A percentile compares a stretch with the other conserved stretches of the same genome.
Evolutionary conservation across 164 flowering plant genomes (phyloP).

Genomic region (Kalanchoe fedtschenkoi): DNA sequence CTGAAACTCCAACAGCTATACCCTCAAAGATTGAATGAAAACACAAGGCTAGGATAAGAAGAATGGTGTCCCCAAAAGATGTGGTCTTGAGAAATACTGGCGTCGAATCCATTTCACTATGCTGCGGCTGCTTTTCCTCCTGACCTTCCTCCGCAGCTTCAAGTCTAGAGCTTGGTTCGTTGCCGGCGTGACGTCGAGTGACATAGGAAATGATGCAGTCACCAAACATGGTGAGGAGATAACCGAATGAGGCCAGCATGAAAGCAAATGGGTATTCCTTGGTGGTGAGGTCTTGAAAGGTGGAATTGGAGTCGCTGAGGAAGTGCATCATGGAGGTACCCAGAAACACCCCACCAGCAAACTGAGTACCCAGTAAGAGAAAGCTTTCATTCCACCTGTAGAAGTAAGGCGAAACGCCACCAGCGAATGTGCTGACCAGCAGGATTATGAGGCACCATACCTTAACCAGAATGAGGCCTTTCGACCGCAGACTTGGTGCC

Average conservation of each 20-base stretch:
- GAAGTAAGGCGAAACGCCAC: slow-evolving; percentile 76
- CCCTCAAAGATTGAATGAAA: slow-evolving; percentile 88
- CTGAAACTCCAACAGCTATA: slow-evolving; percentile 75
- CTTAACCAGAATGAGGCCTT: slow-evolving; percentile 46
- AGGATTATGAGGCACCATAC: slow-evolving; percentile 62
- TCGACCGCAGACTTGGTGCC: slow-evolving; percentile 23
- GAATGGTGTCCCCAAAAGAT: slow-evolving; percentile 51
- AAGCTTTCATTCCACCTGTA: slow-evolving; percentile 70
- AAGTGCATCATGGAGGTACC: slow-evolving; percentile 80
- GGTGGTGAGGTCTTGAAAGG: slow-evolving; percentile 36
- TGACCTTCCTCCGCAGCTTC: slow-evolving; percentile 18
- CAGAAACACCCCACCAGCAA: slow-evolving; percentile 78
- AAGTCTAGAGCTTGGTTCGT: slow-evolving; percentile 22
- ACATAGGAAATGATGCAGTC: slow-evolving; percentile 37
- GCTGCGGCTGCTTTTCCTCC: background rate
- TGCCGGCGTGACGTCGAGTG: slow-evolving; percentile 8
- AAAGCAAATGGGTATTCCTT: slow-evolving; percentile 59
- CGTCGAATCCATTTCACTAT: background rate
- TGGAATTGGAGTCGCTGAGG: slow-evolving; percentile 50
- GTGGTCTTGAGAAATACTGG: slow-evolving; percentile 34
- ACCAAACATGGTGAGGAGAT: slow-evolving; percentile 66
- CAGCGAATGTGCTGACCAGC: slow-evolving; percentile 51
- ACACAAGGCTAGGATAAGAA: slow-evolving; percentile 65
- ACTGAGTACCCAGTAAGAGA: slow-evolving; percentile 69
- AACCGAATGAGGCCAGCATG: slow-evolving; percentile 70